These are phyloP conservation scores for Taiozyma sp. DNA, from an alignment of 1,139 yeast genomes.

Conservation along the genomic window DNA sequence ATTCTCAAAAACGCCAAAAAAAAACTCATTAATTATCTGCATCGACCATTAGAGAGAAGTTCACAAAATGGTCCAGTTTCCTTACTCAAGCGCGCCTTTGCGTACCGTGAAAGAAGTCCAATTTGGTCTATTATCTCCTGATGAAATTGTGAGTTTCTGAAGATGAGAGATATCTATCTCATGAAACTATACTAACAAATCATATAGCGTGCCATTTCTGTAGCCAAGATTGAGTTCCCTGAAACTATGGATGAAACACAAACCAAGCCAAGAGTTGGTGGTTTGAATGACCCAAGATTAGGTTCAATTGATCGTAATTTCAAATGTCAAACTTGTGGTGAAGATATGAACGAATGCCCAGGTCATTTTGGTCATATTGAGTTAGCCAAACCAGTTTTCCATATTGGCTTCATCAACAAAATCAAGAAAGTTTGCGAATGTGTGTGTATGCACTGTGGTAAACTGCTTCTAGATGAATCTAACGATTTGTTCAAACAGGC, in stretches of 20 bases:
- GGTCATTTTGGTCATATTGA: conserved; percentile 99
- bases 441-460: conserved; percentile 99
- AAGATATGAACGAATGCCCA: conserved; percentile 98
- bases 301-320: conserved; percentile 97
- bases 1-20: conserved; percentile 2
- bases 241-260: conserved; percentile 99
- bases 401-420: conserved; percentile 90
- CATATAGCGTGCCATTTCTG: conserved; percentile 78
- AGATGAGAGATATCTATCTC: conserved; percentile 1
- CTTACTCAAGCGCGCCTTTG: conserved; percentile 96
- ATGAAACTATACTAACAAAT: conserved; percentile 15
- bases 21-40: neutral
- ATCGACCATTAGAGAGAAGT: neutral
- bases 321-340: conserved; percentile 98
- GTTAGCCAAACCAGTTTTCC: conserved; percentile 96
- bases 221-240: conserved; percentile 95
- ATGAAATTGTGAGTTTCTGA: conserved; percentile 60
- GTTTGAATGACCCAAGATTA: conserved; percentile 92
- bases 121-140: conserved; percentile 97
- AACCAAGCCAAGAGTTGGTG: conserved; percentile 93
- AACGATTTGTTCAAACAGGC: conserved; percentile 89
- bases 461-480: conserved; percentile 79
- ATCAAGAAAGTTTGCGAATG: conserved; percentile 95
- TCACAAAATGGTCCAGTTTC: conserved; percentile 46
- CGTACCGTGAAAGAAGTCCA: conserved; percentile 97